phyloP scores from a whole-genome alignment of 768 basidiomycete genomes.

The Tulasnella calospora region DNA sequence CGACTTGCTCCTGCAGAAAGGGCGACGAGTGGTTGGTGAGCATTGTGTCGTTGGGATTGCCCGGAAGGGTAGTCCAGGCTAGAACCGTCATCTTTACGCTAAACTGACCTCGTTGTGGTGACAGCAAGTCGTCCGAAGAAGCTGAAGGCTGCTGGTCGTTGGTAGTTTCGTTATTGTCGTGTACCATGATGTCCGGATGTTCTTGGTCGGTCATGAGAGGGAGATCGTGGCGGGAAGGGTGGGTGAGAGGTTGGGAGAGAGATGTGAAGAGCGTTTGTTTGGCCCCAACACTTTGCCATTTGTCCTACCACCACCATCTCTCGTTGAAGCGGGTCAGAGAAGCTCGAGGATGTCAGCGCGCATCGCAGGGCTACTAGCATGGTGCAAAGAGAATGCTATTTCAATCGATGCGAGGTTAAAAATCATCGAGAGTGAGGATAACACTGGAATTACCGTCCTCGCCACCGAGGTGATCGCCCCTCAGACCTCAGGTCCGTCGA shows the following conservation, averaged over 20 bases:
- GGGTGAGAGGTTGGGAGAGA: not conserved
- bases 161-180: not conserved
- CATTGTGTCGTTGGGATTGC: not conserved
- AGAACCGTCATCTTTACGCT: not conserved
- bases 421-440: not conserved
- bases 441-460: conserved; percentile 9
- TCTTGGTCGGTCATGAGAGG: conserved; percentile 4
- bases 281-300: not conserved
- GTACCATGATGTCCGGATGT: not conserved
- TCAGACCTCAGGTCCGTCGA: conserved; percentile 17
- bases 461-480: not conserved
- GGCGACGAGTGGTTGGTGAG: not conserved
- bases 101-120: not conserved
- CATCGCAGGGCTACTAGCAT: conserved; percentile 18
- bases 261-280: not conserved
- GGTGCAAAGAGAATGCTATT: conserved; percentile 27
- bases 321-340: not conserved
- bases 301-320: not conserved
- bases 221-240: not conserved
- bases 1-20: conserved; percentile 27
- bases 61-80: not conserved
- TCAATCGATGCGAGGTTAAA: conserved; percentile 25
- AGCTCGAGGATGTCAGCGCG: not conserved
- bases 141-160: not conserved
- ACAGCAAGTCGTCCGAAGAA: not conserved